Base-by-base conservation (phyloP, 345 rosid species). In the Moringa oleifera region DNA sequence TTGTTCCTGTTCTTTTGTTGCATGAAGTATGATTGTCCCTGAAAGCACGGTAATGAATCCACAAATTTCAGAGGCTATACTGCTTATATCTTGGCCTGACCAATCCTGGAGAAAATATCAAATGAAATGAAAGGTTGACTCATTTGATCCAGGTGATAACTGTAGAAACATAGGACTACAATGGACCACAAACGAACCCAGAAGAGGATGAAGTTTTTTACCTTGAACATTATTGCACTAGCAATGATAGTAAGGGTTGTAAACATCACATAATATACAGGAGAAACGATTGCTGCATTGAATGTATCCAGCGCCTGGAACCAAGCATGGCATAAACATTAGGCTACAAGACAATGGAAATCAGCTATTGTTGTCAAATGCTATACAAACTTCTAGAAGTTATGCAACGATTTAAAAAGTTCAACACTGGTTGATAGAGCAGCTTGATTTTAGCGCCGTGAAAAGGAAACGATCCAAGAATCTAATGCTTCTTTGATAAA, bases 181-280 rank as follows among this genome's bases (percentile, higher is more conserved):
- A 25, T 20, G 62, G 0, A 28, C 13, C 36, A 20, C 55, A 65
- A 68, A 68, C 28, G 41, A 54, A 63, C 31, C 47, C 47, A 41
- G 18, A 21, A 45, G 53, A 63, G 55, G 41, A 23, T 24, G 25
- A 61, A 55, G 49, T 57, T 23, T 11, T 41, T 68, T 62, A 85
- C 97, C 97, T 90, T 90, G 67, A 90, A 93, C 96, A 93, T 88
- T 46, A 90, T 88, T 6, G 78, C 87, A 69, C 91, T 87, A 19
- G 97, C 97, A 72, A 82, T 72, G 53, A 90, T 86, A 22, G 96
- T 85, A 58, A 90, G 87, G 23, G 97, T 90, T 36, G 97, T 88
- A 73, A 90, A 87, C 96, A 93, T 84, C 53, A 93, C 98, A 45
- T 89, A 93, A 60, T 89, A 89, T 50, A 93, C 94, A 5, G 98